These are phyloP conservation scores for Knoxia roxburghii DNA, from an alignment of 257 asterid genomes.

Conservation along the genomic window DNA sequence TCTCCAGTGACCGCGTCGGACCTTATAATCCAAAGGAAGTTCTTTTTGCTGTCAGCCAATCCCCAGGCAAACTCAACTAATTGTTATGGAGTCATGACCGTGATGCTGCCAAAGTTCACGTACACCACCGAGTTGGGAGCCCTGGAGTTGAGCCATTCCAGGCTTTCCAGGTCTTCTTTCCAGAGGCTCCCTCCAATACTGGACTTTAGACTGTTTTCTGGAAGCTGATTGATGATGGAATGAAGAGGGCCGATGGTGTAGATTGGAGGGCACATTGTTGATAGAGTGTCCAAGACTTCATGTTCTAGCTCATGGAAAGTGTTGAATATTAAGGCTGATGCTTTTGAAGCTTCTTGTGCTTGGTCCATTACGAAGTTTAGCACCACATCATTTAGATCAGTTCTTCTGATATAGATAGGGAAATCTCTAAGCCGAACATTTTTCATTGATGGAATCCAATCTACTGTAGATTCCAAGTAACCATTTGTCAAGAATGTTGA, in stretches of 20 bases:
- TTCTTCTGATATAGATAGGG: conserved; percentile 16
- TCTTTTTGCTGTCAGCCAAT: conserved; percentile 26
- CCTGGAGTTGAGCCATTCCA: conserved; percentile 33
- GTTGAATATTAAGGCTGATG: conserved; percentile 36
- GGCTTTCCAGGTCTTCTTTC: conserved; percentile 35
- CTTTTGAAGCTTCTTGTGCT: conserved; percentile 22
- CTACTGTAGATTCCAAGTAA: conserved; percentile 18
- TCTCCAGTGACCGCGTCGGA: conserved; percentile 29
- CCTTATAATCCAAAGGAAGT: conserved; percentile 37
- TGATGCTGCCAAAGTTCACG: conserved; percentile 40
- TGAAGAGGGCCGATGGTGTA: conserved; percentile 40
- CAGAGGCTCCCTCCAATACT: conserved; percentile 27
- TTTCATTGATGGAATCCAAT: conserved; percentile 36
- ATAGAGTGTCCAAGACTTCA: conserved; percentile 20
- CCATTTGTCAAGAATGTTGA: conserved; percentile 22
- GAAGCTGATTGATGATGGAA: conserved; percentile 15
- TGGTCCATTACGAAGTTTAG: conserved; percentile 22
- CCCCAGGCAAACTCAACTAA: conserved; percentile 37
- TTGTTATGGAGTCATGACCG: conserved; percentile 25
- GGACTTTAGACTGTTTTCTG: conserved; percentile 12
- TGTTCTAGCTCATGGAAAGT: conserved; percentile 32
- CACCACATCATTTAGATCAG: conserved; percentile 25
- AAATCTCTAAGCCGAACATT: conserved; percentile 29
- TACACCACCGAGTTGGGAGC: conserved; percentile 31
- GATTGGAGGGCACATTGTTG: conserved; percentile 34